These are phyloP conservation scores for Penicillium chermesinum DNA, from an alignment of 495 filamentous ascomycete genomes.

Conservation along the genomic window DNA sequence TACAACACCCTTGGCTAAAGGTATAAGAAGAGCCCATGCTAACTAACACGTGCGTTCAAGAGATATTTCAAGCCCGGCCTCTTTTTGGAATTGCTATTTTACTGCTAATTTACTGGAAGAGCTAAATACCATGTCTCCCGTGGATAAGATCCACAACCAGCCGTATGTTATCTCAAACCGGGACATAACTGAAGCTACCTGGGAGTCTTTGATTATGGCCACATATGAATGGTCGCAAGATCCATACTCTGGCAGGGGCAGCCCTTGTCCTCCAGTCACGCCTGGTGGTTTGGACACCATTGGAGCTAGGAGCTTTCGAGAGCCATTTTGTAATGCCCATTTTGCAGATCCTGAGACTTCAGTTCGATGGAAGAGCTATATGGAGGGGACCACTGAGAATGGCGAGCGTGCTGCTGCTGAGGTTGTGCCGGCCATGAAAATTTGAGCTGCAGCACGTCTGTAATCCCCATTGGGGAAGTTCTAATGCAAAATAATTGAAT, in stretches of 20 bases:
- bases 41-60: neutral
- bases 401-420: slow-evolving; percentile 37
- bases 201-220: slow-evolving; percentile 12
- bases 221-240: slow-evolving; percentile 30
- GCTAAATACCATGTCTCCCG: neutral
- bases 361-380: slow-evolving; percentile 42
- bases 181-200: slow-evolving; percentile 1
- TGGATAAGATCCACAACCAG: neutral
- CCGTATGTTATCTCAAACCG: neutral
- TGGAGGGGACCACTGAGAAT: slow-evolving; percentile 43
- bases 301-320: slow-evolving; percentile 14
- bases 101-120: neutral
- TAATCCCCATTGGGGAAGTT: too few relatives aligned
- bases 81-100: neutral
- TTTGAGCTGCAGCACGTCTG: too few relatives aligned
- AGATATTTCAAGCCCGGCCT: neutral
- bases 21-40: too few relatives aligned
- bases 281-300: slow-evolving; percentile 21
- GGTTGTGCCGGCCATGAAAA: too few relatives aligned
- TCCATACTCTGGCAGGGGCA: slow-evolving; percentile 19
- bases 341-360: slow-evolving; percentile 46
- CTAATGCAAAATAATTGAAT: too few relatives aligned
- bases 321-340: slow-evolving; percentile 34
- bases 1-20: too few relatives aligned
- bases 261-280: slow-evolving; percentile 19